A percentile compares a stretch with the other conserved stretches of the same genome.
Evolutionary conservation across 805 yeast species (phyloP).

Genomic region (Ogataea polymorpha): DNA sequence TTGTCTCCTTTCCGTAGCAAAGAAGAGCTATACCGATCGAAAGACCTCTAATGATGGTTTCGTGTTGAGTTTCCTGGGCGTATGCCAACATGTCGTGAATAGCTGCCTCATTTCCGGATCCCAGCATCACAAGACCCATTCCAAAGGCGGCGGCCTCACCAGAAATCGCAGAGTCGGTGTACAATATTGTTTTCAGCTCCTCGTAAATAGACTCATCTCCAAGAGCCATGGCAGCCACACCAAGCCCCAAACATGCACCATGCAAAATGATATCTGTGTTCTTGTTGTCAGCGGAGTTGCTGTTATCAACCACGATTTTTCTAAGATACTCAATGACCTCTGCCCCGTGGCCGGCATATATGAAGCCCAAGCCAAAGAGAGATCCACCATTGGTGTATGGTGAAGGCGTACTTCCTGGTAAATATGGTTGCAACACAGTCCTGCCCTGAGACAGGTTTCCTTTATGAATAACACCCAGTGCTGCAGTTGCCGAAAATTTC

Average conservation of each 20-base stretch:
- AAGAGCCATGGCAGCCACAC: slow-evolving; percentile 96
- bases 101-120: slow-evolving; percentile 73
- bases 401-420: slow-evolving; percentile 78
- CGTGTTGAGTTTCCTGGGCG: slow-evolving; percentile 95
- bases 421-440: slow-evolving; percentile 81
- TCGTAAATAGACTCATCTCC: slow-evolving; percentile 72
- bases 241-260: slow-evolving; percentile 94
- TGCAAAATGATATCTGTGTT: slow-evolving; percentile 83
- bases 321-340: slow-evolving; percentile 80
- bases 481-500: slow-evolving; percentile 95
- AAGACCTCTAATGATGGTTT: slow-evolving; percentile 89
- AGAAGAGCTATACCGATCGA: slow-evolving; percentile 86
- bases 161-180: slow-evolving; percentile 87
- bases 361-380: slow-evolving; percentile 85
- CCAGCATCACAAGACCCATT: slow-evolving; percentile 94
- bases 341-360: slow-evolving; percentile 94
- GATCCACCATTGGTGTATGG: slow-evolving; percentile 96
- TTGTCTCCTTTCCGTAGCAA: slow-evolving; percentile 80
- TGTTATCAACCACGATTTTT: slow-evolving; percentile 62
- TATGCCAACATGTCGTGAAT: slow-evolving; percentile 79
- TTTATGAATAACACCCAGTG: slow-evolving; percentile 93
- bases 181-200: slow-evolving; percentile 76
- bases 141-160: slow-evolving; percentile 96
- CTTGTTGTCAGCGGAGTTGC: slow-evolving; percentile 37
- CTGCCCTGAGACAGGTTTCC: slow-evolving; percentile 92